A percentile compares a stretch with the other conserved stretches of the same genome.
Evolutionary conservation across 805 yeast genomes (phyloP).

Genomic region (Lachancea sp.): DNA sequence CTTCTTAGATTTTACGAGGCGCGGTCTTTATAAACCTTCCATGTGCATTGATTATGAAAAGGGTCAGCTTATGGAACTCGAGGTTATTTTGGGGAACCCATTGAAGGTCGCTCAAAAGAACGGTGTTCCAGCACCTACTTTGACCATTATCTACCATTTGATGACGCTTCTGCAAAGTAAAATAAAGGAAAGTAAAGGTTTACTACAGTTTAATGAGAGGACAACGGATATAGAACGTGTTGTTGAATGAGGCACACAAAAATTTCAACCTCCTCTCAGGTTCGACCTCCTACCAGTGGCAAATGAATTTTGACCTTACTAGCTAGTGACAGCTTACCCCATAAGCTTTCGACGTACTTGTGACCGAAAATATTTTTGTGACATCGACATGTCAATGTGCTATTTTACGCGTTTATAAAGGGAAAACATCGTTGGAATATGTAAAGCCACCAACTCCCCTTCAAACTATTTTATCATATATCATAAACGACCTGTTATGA

Average conservation of each 20-base stretch:
- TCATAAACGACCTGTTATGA: too few relatives aligned
- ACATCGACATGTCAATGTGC: not conserved
- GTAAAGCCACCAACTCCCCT: too few relatives aligned
- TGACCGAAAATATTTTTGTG: not conserved
- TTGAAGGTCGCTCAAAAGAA: conserved; percentile 41
- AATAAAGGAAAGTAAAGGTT: conserved; percentile 51
- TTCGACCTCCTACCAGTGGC: too few relatives aligned
- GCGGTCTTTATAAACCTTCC: conserved; percentile 53
- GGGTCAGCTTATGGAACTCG: conserved; percentile 61
- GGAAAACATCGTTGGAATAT: not conserved
- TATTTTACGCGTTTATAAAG: not conserved
- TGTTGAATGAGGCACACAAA: not conserved
- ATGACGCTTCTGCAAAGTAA: conserved; percentile 56
- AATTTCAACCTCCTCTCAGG: too few relatives aligned
- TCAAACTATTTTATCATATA: too few relatives aligned
- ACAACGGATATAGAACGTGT: conserved; percentile 4
- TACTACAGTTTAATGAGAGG: conserved; percentile 24
- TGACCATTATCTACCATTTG: conserved; percentile 51
- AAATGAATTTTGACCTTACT: too few relatives aligned
- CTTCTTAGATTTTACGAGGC: conserved; percentile 49
- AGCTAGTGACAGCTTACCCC: too few relatives aligned
- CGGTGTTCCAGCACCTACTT: conserved; percentile 50
- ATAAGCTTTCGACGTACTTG: too few relatives aligned
- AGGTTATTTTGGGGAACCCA: conserved; percentile 65
- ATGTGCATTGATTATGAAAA: conserved; percentile 62